A percentile compares a stretch with the other conserved stretches of the same genome.
These are phyloP conservation scores for Colletotrichum magnum DNA, from an alignment of 2,329 filamentous ascomycete genomes.

Conservation along the genomic window DNA sequence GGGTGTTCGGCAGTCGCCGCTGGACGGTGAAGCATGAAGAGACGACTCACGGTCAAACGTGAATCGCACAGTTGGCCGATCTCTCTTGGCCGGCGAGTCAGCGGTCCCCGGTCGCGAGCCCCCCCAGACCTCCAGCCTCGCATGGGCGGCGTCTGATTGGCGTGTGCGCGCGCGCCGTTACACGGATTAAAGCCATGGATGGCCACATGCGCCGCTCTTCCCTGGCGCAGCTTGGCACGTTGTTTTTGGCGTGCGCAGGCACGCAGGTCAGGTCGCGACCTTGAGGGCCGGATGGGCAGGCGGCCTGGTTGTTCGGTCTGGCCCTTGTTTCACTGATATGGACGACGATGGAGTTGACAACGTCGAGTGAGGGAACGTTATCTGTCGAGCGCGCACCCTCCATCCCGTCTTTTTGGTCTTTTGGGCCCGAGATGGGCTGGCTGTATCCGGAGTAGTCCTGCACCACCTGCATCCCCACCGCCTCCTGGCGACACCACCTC, in stretches of 20 bases:
- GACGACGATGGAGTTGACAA: constrained; percentile 12
- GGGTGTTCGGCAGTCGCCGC: constrained; percentile 34
- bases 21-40: constrained; percentile 17
- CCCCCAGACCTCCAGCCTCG: constrained; percentile 35
- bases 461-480: constrained; percentile 40
- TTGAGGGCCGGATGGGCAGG: constrained; percentile 28
- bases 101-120: constrained; percentile 30
- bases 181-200: constrained; percentile 27
- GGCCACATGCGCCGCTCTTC: constrained; percentile 37
- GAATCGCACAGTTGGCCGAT: constrained; percentile 36
- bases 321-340: constrained; percentile 41
- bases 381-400: constrained; percentile 36
- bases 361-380: constrained; percentile 37
- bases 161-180: constrained; percentile 6
- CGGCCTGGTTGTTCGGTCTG: constrained; percentile 34
- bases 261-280: constrained; percentile 33
- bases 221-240: constrained; percentile 26
- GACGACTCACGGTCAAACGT: constrained; percentile 33
- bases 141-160: constrained; percentile 29
- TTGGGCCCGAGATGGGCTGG: constrained; percentile 26
- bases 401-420: constrained; percentile 9
- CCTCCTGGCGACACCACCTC: constrained; percentile 15
- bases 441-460: not conserved
- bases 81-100: constrained; percentile 38
- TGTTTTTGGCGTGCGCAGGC: constrained; percentile 6